Evolutionary conservation across 495 filamentous ascomycete species (phyloP).

Genomic region (Thermothielavioides terrestris): DNA sequence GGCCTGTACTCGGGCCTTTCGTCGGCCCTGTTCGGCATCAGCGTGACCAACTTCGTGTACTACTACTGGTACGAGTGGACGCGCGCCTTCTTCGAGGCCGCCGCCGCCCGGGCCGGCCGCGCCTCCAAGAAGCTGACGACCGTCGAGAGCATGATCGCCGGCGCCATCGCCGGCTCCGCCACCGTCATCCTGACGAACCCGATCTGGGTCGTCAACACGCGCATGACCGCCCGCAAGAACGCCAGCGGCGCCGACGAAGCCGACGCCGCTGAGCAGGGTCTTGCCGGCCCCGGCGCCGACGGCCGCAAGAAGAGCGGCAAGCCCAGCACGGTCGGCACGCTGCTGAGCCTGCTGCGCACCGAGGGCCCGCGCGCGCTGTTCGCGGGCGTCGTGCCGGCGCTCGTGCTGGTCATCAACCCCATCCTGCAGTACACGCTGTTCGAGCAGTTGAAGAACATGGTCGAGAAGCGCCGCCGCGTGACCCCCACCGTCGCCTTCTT

Average conservation of each 20-base stretch:
- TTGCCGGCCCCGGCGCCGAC: constrained; percentile 19
- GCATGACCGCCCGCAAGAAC: constrained; percentile 84
- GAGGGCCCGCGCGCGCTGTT: constrained; percentile 83
- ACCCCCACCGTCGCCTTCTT: constrained; percentile 84
- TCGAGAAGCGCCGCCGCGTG: constrained; percentile 47
- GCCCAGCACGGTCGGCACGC: constrained; percentile 67
- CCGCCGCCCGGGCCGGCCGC: constrained; percentile 65
- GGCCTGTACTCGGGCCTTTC: constrained; percentile 88
- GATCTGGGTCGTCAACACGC: constrained; percentile 97
- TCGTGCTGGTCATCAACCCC: constrained; percentile 92
- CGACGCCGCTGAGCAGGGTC: constrained; percentile 19
- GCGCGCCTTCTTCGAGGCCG: constrained; percentile 75
- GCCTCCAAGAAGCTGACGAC: constrained; percentile 78
- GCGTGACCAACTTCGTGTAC: constrained; percentile 98
- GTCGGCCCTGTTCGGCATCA: constrained; percentile 92
- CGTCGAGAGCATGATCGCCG: constrained; percentile 83
- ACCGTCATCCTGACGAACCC: constrained; percentile 95
- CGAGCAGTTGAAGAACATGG: constrained; percentile 77
- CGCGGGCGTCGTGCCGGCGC: constrained; percentile 81
- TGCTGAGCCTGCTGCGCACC: constrained; percentile 63
- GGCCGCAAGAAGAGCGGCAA: constrained; percentile 24
- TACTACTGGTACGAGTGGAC: constrained; percentile 99
- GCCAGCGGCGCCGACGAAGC: constrained; percentile 28
- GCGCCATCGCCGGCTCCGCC: constrained; percentile 87
- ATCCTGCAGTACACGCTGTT: constrained; percentile 99